Conservation (phyloP, 768 basidiomycete species). For the Saitozyma podzolica region DNA sequence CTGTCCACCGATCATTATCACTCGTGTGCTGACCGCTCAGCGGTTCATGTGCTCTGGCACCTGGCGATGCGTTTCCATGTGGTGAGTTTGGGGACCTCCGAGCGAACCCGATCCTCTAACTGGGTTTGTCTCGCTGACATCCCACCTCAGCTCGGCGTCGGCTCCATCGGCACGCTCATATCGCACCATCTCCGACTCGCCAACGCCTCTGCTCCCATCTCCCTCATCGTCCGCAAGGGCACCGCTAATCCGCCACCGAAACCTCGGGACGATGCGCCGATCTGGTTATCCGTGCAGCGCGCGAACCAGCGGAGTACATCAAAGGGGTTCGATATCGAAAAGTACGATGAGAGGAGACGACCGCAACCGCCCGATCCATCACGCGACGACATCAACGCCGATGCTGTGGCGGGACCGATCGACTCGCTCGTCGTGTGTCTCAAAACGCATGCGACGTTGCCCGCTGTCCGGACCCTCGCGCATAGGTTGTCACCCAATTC, state of each 20-base stretch:
- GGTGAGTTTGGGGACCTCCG: slow-evolving; percentile 24
- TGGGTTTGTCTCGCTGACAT: not conserved
- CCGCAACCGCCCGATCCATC: too few relatives aligned
- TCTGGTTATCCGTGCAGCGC: too few relatives aligned
- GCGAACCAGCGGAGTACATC: too few relatives aligned
- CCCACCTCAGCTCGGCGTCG: slow-evolving; percentile 63
- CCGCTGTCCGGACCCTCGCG: slow-evolving; percentile 62
- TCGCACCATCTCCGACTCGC: slow-evolving; percentile 71
- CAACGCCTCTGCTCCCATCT: slow-evolving; percentile 56
- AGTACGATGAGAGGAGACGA: slow-evolving; percentile 1
- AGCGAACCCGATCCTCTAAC: too few relatives aligned
- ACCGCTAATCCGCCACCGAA: too few relatives aligned
- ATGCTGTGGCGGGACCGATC: slow-evolving; percentile 55
- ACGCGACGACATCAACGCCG: not conserved
- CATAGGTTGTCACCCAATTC: slow-evolving; percentile 66
- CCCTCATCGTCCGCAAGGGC: slow-evolving; percentile 64
- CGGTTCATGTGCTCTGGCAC: too few relatives aligned
- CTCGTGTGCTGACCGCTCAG: too few relatives aligned
- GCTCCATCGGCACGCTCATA: slow-evolving; percentile 78
- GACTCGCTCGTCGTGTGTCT: slow-evolving; percentile 78
- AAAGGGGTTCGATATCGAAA: slow-evolving; percentile 12
- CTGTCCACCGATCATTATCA: too few relatives aligned
- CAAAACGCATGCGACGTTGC: slow-evolving; percentile 69
- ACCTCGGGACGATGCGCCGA: too few relatives aligned
- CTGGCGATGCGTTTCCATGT: slow-evolving; percentile 46